Evolutionary conservation across 2,329 filamentous ascomycete species (phyloP).

Genomic region (Ceratocystis destructans): DNA sequence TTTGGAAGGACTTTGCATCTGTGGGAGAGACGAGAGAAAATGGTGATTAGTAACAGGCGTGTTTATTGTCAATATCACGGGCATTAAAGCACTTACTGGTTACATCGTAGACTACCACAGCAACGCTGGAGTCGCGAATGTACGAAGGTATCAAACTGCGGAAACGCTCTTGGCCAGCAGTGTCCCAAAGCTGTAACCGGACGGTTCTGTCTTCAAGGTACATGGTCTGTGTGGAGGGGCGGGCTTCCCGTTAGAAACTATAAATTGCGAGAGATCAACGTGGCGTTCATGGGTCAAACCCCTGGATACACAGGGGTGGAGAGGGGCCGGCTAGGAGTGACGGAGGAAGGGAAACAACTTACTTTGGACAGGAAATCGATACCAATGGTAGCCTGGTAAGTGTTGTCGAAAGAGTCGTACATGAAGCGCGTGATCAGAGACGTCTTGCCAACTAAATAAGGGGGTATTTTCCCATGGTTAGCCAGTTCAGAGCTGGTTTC

Average conservation of each 20-base stretch:
- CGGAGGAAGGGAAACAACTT: conserved; percentile 22
- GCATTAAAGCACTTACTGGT: conserved; percentile 46
- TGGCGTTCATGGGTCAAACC: neutral
- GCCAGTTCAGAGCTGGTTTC: neutral
- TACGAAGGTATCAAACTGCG: conserved; percentile 94
- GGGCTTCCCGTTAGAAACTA: neutral
- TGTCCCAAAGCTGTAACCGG: conserved; percentile 95
- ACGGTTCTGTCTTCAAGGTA: conserved; percentile 98
- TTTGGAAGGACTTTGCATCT: conserved; percentile 94
- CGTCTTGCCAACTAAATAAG: conserved; percentile 74
- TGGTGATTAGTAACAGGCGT: neutral
- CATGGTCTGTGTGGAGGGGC: conserved; percentile 61
- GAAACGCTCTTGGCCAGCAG: conserved; percentile 93
- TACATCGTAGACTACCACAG: conserved; percentile 97
- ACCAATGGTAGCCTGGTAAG: conserved; percentile 97
- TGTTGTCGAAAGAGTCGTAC: conserved; percentile 99
- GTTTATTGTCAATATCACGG: neutral
- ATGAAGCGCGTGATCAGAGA: conserved; percentile 98
- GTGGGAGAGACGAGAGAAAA: conserved; percentile 2
- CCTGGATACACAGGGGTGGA: neutral
- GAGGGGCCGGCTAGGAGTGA: neutral
- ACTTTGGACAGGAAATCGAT: conserved; percentile 99
- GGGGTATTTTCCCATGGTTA: conserved; percentile 10
- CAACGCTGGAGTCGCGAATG: conserved; percentile 94
- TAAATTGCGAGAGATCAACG: neutral